A percentile compares a stretch with the other conserved stretches of the same genome.
These are phyloP conservation scores for Kokia cookei DNA, from an alignment of 441 rosid species.

Conservation along the genomic window DNA sequence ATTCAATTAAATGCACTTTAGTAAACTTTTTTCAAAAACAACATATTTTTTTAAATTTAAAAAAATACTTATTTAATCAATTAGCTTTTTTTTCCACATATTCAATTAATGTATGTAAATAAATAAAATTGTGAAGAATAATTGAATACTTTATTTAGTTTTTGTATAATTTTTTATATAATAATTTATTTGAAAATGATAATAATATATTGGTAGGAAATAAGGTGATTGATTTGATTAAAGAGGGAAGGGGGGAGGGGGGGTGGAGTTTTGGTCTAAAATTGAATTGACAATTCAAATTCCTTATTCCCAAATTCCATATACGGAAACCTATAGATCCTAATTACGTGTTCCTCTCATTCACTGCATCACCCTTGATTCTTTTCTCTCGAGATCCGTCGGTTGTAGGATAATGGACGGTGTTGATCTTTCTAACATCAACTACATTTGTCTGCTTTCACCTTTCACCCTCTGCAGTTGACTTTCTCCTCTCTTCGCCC, in stretches of 20 bases:
- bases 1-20: accelerated
- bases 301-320: constrained; percentile 3
- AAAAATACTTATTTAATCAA: no score
- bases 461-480: not conserved
- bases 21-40: accelerated
- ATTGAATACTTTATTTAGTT: no score
- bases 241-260: not conserved
- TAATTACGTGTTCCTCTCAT: constrained; percentile 12
- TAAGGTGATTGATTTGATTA: constrained; percentile 15
- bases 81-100: no score
- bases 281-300: not conserved
- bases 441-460: not conserved
- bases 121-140: no score
- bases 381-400: not conserved
- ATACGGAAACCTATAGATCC: constrained; percentile 1
- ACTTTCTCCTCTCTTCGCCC: not conserved
- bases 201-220: not conserved
- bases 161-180: no score
- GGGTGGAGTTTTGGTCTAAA: not conserved
- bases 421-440: not conserved
- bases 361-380: constrained; percentile 8
- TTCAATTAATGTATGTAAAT: no score
- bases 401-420: not conserved
- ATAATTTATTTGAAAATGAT: not conserved
- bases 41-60: no score